Evolutionary conservation across 2,329 filamentous ascomycete genomes (phyloP).

Genomic region (Penicillium concentricum): DNA sequence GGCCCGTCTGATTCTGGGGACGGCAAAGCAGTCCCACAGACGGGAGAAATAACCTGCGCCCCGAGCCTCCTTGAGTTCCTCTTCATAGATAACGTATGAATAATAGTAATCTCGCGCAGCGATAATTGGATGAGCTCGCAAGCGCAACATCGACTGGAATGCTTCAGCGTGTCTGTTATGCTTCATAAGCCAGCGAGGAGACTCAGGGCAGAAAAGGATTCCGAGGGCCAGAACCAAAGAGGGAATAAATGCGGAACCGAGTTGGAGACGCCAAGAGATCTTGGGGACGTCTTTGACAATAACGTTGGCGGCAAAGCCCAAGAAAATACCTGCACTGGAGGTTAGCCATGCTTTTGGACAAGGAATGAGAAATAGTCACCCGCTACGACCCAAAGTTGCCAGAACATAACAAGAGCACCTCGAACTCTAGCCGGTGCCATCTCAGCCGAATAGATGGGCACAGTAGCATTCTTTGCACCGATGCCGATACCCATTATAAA

Average conservation of each 20-base stretch:
- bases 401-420: constrained; percentile 56
- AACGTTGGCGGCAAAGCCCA: constrained; percentile 64
- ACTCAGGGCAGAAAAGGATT: constrained; percentile 29
- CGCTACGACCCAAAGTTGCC: constrained; percentile 43
- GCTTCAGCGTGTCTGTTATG: constrained; percentile 13
- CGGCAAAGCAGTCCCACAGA: constrained; percentile 51
- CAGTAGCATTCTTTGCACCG: constrained; percentile 57
- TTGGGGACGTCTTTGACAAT: constrained; percentile 57
- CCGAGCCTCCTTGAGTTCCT: constrained; percentile 42
- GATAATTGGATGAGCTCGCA: constrained; percentile 25
- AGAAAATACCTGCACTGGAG: constrained; percentile 53
- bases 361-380: background rate
- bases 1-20: constrained; percentile 54
- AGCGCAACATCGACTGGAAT: constrained; percentile 17
- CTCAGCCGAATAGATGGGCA: constrained; percentile 55
- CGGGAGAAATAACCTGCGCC: constrained; percentile 59
- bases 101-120: constrained; percentile 63
- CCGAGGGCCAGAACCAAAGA: constrained; percentile 53
- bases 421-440: constrained; percentile 54
- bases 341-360: background rate
- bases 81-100: constrained; percentile 52
- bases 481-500: constrained; percentile 61
- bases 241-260: constrained; percentile 64
- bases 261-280: constrained; percentile 62
- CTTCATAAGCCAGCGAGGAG: constrained; percentile 30